These are phyloP conservation scores for Cyclocybe aegerita DNA, from an alignment of 768 basidiomycete genomes.

Conservation along the genomic window DNA sequence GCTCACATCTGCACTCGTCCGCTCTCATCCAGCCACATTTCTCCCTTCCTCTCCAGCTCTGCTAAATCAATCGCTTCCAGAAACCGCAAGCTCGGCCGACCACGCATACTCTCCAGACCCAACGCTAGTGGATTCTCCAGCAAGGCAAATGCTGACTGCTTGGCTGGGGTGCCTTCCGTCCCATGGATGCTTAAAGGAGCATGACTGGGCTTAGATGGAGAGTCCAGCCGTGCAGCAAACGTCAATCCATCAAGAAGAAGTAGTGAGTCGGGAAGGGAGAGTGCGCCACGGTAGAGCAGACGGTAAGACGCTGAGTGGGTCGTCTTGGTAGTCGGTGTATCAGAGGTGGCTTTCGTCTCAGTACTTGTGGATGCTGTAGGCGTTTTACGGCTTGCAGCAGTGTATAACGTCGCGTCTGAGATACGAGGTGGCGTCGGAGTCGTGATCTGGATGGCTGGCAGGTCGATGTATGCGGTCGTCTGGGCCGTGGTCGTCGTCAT, in stretches of 20 bases:
- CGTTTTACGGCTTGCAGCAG: too few relatives aligned
- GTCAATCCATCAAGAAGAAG: slow-evolving; percentile 73
- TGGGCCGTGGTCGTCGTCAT: neutral
- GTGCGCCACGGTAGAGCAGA: slow-evolving; percentile 72
- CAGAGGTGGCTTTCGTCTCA: neutral
- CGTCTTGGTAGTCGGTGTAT: slow-evolving; percentile 2
- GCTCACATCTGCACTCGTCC: slow-evolving; percentile 43
- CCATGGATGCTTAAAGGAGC: neutral
- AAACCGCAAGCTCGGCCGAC: slow-evolving; percentile 61
- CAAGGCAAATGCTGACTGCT: slow-evolving; percentile 32
- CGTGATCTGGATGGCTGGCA: slow-evolving; percentile 8
- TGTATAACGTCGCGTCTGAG: neutral
- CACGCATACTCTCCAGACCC: slow-evolving; percentile 79
- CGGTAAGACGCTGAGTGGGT: slow-evolving; percentile 31
- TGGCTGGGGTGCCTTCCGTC: too few relatives aligned
- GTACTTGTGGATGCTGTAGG: too few relatives aligned
- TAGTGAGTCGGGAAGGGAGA: slow-evolving; percentile 73
- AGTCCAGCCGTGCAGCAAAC: slow-evolving; percentile 54
- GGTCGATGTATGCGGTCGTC: neutral
- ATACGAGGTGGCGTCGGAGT: slow-evolving; percentile 20
- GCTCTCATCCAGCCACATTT: slow-evolving; percentile 43
- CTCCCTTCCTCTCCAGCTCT: slow-evolving; percentile 41
- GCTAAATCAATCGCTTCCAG: slow-evolving; percentile 51
- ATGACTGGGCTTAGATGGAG: slow-evolving; percentile 28
- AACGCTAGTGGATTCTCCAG: slow-evolving; percentile 70